Evolutionary conservation across 2,329 filamentous ascomycete genomes (phyloP).

Genomic region (Sphaceloma murrayae): DNA sequence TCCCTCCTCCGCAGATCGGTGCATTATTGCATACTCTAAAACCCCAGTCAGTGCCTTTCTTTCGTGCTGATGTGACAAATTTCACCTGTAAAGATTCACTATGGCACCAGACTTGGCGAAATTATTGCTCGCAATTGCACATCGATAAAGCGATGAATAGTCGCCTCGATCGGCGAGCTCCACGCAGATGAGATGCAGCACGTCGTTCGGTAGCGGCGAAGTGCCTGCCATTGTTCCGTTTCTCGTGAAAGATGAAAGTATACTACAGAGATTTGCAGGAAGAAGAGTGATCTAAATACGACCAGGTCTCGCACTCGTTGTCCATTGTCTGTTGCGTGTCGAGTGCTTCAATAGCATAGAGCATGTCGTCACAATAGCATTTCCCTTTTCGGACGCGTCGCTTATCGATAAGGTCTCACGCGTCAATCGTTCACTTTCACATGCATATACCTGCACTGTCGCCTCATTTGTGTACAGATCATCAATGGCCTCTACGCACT

Average conservation of each 20-base stretch:
- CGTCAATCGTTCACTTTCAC: background rate
- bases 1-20: slow-evolving; percentile 38
- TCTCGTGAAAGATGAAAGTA: too few species aligned
- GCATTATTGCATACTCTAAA: slow-evolving; percentile 38
- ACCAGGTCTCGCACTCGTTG: background rate
- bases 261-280: too few species aligned
- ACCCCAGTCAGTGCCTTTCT: too few species aligned
- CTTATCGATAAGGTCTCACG: too few species aligned
- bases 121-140: slow-evolving; percentile 46
- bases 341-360: background rate
- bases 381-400: slow-evolving; percentile 9
- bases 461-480: background rate
- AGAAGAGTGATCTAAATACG: background rate
- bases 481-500: too few species aligned
- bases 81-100: slow-evolving; percentile 54
- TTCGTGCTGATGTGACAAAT: too few species aligned
- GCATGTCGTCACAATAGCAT: slow-evolving; percentile 7
- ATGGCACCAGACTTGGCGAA: slow-evolving; percentile 50
- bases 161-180: slow-evolving; percentile 48
- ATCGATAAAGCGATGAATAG: slow-evolving; percentile 52
- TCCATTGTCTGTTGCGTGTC: background rate
- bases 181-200: slow-evolving; percentile 52
- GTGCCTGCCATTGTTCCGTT: slow-evolving; percentile 14
- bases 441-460: background rate
- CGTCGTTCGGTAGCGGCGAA: slow-evolving; percentile 44